phyloP scores from a whole-genome alignment of 2,329 filamentous ascomycete genomes.

The Aspergillus quadricinctus region DNA sequence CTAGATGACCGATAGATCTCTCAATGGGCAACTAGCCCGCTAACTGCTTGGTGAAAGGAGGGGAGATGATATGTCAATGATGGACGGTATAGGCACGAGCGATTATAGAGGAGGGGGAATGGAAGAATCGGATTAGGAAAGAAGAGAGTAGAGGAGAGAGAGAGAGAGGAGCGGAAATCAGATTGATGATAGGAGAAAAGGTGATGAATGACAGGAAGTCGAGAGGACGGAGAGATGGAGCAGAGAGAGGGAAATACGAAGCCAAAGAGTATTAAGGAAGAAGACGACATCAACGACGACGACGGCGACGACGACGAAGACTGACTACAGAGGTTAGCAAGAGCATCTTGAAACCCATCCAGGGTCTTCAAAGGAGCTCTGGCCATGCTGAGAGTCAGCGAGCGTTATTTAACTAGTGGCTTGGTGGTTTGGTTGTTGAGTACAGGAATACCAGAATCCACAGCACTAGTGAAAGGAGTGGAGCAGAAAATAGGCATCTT shows the following conservation, averaged over 20 bases:
- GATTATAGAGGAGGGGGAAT: neutral
- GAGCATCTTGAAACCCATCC: conserved; percentile 22
- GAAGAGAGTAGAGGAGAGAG: conserved; percentile 1
- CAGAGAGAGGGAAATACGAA: conserved; percentile 2
- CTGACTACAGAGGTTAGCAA: neutral
- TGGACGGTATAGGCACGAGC: neutral
- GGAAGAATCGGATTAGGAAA: neutral
- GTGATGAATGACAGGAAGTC: neutral
- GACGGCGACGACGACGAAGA: neutral
- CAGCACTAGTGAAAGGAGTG: neutral
- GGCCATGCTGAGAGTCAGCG: conserved; percentile 14
- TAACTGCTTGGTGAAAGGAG: neutral
- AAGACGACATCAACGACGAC: conserved; percentile 4
- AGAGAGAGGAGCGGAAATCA: neutral
- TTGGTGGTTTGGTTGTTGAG: conserved; percentile 7
- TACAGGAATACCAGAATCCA: conserved; percentile 3
- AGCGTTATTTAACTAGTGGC: conserved; percentile 7
- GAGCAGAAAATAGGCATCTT: neutral
- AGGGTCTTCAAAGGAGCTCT: conserved; percentile 22
- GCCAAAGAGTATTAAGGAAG: conserved; percentile 5
- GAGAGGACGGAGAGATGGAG: neutral
- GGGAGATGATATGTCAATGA: neutral
- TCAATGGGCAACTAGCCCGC: neutral
- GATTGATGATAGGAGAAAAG: neutral
- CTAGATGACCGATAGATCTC: neutral